Percentiles rank a stretch among this genome's conserved stretches.
These are phyloP conservation scores for Ramaria sp. DNA, from an alignment of 768 basidiomycete species.

Conservation along the genomic window DNA sequence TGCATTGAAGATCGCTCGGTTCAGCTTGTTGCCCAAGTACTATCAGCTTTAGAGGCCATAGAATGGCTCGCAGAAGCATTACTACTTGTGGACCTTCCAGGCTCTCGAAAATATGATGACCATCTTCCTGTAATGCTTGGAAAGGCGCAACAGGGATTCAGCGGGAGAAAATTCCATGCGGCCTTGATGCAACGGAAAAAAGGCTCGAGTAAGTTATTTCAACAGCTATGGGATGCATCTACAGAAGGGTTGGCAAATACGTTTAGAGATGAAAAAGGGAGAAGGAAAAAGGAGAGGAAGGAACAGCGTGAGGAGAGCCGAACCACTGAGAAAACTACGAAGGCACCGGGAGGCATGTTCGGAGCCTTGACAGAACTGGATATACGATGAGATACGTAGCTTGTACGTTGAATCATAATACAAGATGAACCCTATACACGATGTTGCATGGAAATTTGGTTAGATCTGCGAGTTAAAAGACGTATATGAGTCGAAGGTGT, in stretches of 20 bases:
- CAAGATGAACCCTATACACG: not conserved
- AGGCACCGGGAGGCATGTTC: slow-evolving; percentile 13
- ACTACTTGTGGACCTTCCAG: slow-evolving; percentile 35
- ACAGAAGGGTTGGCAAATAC: slow-evolving; percentile 33
- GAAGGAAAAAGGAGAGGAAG: slow-evolving; percentile 24
- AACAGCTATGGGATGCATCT: slow-evolving; percentile 35
- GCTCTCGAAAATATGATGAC: not conserved
- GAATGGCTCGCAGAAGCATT: slow-evolving; percentile 52
- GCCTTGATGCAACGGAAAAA: slow-evolving; percentile 24
- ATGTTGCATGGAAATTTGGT: too few species aligned
- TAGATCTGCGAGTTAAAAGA: not conserved
- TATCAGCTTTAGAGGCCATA: slow-evolving; percentile 48
- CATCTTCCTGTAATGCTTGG: slow-evolving; percentile 3
- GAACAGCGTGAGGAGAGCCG: not conserved
- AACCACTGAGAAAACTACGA: not conserved
- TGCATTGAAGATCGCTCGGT: slow-evolving; percentile 19
- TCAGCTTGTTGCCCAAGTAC: slow-evolving; percentile 56
- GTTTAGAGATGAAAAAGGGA: slow-evolving; percentile 34
- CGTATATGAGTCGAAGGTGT: not conserved
- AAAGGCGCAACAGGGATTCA: slow-evolving; percentile 33
- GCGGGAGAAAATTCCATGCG: slow-evolving; percentile 49
- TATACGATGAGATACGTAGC: not conserved
- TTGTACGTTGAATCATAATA: not conserved
- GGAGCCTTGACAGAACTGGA: slow-evolving; percentile 9
- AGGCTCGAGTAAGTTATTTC: slow-evolving; percentile 15